These are phyloP conservation scores for Phytophthora sojae DNA, from an alignment of 352 stramenopile genomes.

Conservation along the genomic window DNA sequence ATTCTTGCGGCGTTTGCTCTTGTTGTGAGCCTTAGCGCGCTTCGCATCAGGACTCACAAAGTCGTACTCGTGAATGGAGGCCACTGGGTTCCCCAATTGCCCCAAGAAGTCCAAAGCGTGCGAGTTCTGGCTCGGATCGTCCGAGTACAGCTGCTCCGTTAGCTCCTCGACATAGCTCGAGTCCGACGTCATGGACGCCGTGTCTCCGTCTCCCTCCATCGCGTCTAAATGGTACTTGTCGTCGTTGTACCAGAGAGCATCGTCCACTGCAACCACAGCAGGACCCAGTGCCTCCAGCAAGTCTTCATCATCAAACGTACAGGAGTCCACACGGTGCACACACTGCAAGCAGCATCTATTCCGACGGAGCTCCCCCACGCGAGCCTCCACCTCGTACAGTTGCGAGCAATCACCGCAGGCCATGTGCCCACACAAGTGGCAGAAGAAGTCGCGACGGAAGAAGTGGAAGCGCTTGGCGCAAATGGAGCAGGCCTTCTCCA, in stretches of 20 bases:
- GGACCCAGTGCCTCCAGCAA: slow-evolving; percentile 52
- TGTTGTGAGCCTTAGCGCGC: slow-evolving; percentile 18
- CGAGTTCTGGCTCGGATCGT: slow-evolving; percentile 50
- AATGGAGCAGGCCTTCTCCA: slow-evolving; percentile 46
- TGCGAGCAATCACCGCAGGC: slow-evolving; percentile 52
- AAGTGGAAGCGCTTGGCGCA: slow-evolving; percentile 52
- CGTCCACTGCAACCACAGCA: slow-evolving; percentile 52
- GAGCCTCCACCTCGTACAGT: slow-evolving; percentile 51
- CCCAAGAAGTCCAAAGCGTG: slow-evolving; percentile 53
- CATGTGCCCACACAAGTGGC: slow-evolving; percentile 54
- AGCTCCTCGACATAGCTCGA: slow-evolving; percentile 45
- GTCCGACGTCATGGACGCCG: slow-evolving; percentile 45
- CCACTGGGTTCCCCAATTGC: slow-evolving; percentile 42
- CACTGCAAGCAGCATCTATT: slow-evolving; percentile 55
- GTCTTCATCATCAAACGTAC: slow-evolving; percentile 58
- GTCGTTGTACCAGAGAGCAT: slow-evolving; percentile 55
- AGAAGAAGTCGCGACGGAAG: slow-evolving; percentile 52
- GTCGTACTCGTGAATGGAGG: slow-evolving; percentile 22
- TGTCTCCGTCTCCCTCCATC: slow-evolving; percentile 39
- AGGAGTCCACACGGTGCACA: slow-evolving; percentile 54
- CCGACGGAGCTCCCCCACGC: slow-evolving; percentile 45
- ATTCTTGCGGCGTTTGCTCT: slow-evolving; percentile 21
- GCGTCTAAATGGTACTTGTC: slow-evolving; percentile 39
- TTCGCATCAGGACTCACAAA: slow-evolving; percentile 26
- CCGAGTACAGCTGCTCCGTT: slow-evolving; percentile 51